phyloP scores from a whole-genome alignment of 1,284 basidiomycete genomes.

The Chiua sp. region DNA sequence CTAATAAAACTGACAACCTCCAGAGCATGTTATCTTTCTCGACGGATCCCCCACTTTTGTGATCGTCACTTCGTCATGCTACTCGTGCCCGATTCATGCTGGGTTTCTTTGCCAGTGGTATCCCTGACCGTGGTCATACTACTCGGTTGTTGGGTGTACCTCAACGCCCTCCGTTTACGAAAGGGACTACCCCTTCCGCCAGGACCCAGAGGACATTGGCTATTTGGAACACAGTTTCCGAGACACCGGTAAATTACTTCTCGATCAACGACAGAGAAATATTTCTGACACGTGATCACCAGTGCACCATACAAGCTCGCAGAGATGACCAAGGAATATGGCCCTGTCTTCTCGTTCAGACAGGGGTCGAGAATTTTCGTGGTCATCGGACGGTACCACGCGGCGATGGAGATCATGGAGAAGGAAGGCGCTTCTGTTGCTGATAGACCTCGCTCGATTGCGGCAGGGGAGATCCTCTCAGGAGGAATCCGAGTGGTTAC shows the following conservation, averaged over 20 bases:
- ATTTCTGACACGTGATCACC: background rate
- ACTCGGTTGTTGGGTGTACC: conserved; percentile 6
- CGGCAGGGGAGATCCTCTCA: conserved; percentile 21
- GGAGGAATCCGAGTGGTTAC: conserved; percentile 18
- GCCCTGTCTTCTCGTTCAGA: conserved; percentile 25
- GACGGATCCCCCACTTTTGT: background rate
- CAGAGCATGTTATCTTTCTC: background rate
- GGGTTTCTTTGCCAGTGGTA: background rate
- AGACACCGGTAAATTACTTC: conserved; percentile 17
- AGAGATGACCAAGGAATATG: conserved; percentile 21
- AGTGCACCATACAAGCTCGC: conserved; percentile 24
- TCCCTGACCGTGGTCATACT: conserved; percentile 9
- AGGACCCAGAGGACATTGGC: conserved; percentile 30
- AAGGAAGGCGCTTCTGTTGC: conserved; percentile 27
- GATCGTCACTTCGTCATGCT: background rate
- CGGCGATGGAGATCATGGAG: conserved; percentile 33
- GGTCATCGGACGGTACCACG: conserved; percentile 19
- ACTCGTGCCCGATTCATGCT: background rate
- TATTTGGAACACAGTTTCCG: conserved; percentile 27
- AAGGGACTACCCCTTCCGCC: conserved; percentile 26
- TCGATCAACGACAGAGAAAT: background rate
- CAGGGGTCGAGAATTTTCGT: conserved; percentile 16
- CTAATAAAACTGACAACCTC: background rate
- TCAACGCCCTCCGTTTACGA: background rate
- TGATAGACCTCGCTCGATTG: conserved; percentile 29